These are phyloP conservation scores for Planoprotostelium fungivorum DNA, from an alignment of 78 protist genomes.

Conservation along the genomic window DNA sequence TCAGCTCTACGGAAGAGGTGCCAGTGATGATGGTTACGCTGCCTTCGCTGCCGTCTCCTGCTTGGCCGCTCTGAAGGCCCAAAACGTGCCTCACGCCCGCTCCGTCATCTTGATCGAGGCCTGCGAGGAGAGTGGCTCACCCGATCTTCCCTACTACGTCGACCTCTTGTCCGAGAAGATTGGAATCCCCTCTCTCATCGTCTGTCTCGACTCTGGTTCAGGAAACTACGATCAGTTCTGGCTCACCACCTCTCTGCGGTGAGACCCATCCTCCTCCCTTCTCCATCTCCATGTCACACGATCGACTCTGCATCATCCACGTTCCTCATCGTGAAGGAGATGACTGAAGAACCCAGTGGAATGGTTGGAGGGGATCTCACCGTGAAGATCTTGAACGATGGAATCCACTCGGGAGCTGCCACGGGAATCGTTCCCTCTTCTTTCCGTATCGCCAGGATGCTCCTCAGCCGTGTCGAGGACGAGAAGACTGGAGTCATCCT, in stretches of 20 bases:
- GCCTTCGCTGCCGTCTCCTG: slow-evolving; percentile 68
- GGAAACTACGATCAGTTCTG: slow-evolving; percentile 77
- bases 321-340: slow-evolving; percentile 4
- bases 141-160: slow-evolving; percentile 70
- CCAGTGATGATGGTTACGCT: slow-evolving; percentile 88
- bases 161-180: slow-evolving; percentile 26
- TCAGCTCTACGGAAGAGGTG: slow-evolving; percentile 85
- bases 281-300: neutral
- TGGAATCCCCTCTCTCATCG: slow-evolving; percentile 56
- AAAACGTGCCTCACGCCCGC: slow-evolving; percentile 65
- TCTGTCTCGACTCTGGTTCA: slow-evolving; percentile 84
- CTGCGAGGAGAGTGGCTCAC: slow-evolving; percentile 75
- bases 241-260: slow-evolving; percentile 43
- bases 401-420: slow-evolving; percentile 75
- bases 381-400: slow-evolving; percentile 63
- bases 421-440: slow-evolving; percentile 85
- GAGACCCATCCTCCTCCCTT: neutral
- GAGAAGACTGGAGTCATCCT: slow-evolving; percentile 66
- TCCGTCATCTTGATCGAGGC: slow-evolving; percentile 80
- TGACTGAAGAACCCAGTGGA: slow-evolving; percentile 74
- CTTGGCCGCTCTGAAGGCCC: slow-evolving; percentile 16
- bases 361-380: slow-evolving; percentile 58
- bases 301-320: neutral
- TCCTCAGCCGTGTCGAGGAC: slow-evolving; percentile 76
- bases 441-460: slow-evolving; percentile 61